A percentile compares a stretch with the other conserved stretches of the same genome.
Evolutionary conservation across 2,329 filamentous ascomycete genomes (phyloP).

Genomic region (Purpureocillium takamizusanense): DNA sequence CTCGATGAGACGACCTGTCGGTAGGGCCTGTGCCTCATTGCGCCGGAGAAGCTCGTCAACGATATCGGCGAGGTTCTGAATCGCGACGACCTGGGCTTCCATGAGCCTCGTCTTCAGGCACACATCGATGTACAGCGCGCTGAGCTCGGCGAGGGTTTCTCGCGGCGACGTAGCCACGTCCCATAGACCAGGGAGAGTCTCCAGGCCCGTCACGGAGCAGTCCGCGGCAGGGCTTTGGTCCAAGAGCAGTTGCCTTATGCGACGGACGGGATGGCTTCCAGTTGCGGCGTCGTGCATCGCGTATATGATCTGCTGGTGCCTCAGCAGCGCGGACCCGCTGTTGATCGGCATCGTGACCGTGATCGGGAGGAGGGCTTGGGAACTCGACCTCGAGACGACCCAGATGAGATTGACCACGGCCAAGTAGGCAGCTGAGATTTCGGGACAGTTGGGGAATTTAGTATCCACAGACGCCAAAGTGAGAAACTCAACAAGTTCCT

Average conservation of each 20-base stretch:
- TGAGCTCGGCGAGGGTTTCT: conserved; percentile 22
- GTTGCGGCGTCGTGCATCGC: conserved; percentile 24
- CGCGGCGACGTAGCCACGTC: conserved; percentile 15
- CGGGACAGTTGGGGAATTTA: conserved; percentile 22
- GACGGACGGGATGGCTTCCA: conserved; percentile 10
- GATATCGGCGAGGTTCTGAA: conserved; percentile 36
- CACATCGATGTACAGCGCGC: conserved; percentile 32
- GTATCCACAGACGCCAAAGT: conserved; percentile 13
- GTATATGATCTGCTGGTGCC: conserved; percentile 26
- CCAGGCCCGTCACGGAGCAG: conserved; percentile 26
- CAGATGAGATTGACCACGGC: conserved; percentile 35
- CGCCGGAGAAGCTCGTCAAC: conserved; percentile 30
- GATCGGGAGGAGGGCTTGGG: conserved; percentile 10
- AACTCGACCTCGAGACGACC: conserved; percentile 16
- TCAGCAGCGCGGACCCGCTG: conserved; percentile 26
- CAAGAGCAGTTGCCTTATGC: conserved; percentile 18
- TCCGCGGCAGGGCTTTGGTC: conserved; percentile 19
- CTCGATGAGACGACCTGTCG: conserved; percentile 21
- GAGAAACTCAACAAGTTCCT: conserved; percentile 20
- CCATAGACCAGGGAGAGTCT: conserved; percentile 21
- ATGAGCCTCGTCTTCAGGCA: conserved; percentile 27
- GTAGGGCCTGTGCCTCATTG: conserved; percentile 17
- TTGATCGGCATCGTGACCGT: conserved; percentile 9
- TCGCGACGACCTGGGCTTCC: conserved; percentile 36
- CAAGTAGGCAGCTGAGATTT: conserved; percentile 35